phyloP scores from a whole-genome alignment of 305 asterid genomes.

The Fraxinus albicans region DNA sequence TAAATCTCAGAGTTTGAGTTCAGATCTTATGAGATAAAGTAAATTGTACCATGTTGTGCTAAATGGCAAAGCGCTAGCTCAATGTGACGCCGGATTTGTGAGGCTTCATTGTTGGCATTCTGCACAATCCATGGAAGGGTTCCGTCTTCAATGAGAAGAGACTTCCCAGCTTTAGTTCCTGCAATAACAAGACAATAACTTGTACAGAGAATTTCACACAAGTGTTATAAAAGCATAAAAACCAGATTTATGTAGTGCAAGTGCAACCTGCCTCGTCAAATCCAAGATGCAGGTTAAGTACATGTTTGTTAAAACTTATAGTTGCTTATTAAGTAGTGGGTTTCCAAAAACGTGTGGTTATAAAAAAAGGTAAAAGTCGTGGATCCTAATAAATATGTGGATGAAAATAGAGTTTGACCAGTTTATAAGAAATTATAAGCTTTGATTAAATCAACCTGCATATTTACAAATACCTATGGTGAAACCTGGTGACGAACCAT shows the following conservation, averaged over 20 bases:
- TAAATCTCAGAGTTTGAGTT: background rate
- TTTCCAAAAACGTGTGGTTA: background rate
- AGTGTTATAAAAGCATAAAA: background rate
- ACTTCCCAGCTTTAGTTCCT: slow-evolving; percentile 63
- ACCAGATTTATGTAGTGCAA: background rate
- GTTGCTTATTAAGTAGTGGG: background rate
- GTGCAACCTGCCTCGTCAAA: background rate
- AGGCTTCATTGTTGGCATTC: slow-evolving; percentile 77
- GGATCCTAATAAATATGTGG: background rate
- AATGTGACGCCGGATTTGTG: slow-evolving; percentile 69
- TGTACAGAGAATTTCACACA: background rate
- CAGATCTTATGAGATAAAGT: background rate
- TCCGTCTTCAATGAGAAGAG: slow-evolving; percentile 81
- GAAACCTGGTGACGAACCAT: background rate
- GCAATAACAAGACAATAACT: slow-evolving; percentile 10
- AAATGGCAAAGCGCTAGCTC: slow-evolving; percentile 88
- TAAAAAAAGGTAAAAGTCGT: background rate
- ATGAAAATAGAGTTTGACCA: background rate
- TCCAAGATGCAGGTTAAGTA: background rate
- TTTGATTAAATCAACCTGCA: background rate
- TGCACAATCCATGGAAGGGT: slow-evolving; percentile 86
- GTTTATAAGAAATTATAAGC: no score
- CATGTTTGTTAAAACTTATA: background rate
- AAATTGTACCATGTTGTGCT: slow-evolving; percentile 67
- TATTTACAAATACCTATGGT: background rate